These are phyloP conservation scores for Cicer chorassanicum DNA, from an alignment of 306 rosid species.

Conservation along the genomic window DNA sequence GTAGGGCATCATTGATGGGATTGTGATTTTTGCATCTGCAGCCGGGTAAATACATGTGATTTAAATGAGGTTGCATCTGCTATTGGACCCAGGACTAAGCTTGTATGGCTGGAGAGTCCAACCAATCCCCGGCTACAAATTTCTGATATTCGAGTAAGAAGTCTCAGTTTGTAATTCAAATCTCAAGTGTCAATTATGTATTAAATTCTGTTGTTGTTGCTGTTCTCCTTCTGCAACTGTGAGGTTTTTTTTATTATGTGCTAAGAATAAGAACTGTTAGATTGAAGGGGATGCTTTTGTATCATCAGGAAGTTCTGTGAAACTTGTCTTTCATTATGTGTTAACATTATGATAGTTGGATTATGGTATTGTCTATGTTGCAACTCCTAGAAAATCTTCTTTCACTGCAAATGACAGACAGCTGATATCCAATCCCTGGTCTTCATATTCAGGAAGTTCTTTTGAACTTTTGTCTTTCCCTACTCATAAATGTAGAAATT, in stretches of 20 bases:
- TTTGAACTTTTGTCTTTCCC: constrained; percentile 3
- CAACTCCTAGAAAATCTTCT: not conserved
- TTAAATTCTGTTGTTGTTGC: not conserved
- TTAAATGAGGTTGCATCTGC: constrained; percentile 85
- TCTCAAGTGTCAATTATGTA: constrained; percentile 30
- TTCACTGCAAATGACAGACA: constrained; percentile 15
- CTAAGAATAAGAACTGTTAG: not conserved
- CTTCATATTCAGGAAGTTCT: constrained; percentile 20
- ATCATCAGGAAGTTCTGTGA: not conserved
- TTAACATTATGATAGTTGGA: not conserved
- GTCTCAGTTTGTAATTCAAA: constrained; percentile 19
- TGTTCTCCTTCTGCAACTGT: constrained; percentile 3
- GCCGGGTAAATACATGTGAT: constrained; percentile 82
- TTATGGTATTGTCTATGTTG: not conserved
- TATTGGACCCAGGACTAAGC: constrained; percentile 81
- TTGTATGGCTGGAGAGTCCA: constrained; percentile 96
- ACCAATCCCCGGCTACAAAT: constrained; percentile 84
- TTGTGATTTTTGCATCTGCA: constrained; percentile 50
- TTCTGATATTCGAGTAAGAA: constrained; percentile 83
- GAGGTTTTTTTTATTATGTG: not conserved
- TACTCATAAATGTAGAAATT: not conserved
- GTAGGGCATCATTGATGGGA: constrained; percentile 21
- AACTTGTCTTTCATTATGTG: not conserved
- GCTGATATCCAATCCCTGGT: constrained; percentile 4
- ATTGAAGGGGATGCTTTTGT: constrained; percentile 19